Evolutionary conservation across 2,329 filamentous ascomycete genomes (phyloP), one percentile per base, ranked within the genome.

Genomic region (Pseudocercospora eumusae): DNA sequence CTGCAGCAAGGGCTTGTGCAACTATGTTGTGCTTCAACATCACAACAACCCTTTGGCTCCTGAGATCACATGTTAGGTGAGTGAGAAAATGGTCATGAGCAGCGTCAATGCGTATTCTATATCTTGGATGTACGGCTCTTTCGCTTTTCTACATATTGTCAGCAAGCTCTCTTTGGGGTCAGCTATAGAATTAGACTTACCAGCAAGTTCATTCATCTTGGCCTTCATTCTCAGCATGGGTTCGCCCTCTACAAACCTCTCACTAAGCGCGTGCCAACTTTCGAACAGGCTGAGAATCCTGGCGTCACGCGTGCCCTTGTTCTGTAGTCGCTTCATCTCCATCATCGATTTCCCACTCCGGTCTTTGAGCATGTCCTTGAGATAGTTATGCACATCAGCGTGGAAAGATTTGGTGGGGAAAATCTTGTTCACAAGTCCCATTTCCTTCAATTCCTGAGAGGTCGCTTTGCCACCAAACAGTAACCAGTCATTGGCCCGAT

Each of bases 241-340:
- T 64, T 71, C 69, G 3, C 69, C 69, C 23, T 69, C 66, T n/a
- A 71, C 69, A 55, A 71, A 71, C 57, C 64, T 63, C 64, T 71
- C 69, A 15, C 60, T 57, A 47, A 71, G 53, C 31, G 69, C 69
- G 50, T 71, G 56, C 62, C 57, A 64, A 13, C 63, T 50, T 44
- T 71, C 66, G 45, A 67, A 69, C 62, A 71, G 27, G n/a, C 66
- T 59, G 61, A 71, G 20, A 42, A 71, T 66, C 52, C 68, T 61
- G 49, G 60, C 58, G 36, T 70, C 66, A 21, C 69, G 55, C 18
- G 62, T 62, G 9, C 40, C 49, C 57, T 61, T 62, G 52, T 71
- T 71, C 63, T 66, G 63, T 60, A 71, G 56, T 18, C 68, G 53
- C 67, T 71, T 71, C 68, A 70, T 69, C 58, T 70, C 67, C 64